A percentile compares a stretch with the other conserved stretches of the same genome.
Evolutionary conservation across 805 yeast species (phyloP).

Genomic region (Teunomyces funiuensis): DNA sequence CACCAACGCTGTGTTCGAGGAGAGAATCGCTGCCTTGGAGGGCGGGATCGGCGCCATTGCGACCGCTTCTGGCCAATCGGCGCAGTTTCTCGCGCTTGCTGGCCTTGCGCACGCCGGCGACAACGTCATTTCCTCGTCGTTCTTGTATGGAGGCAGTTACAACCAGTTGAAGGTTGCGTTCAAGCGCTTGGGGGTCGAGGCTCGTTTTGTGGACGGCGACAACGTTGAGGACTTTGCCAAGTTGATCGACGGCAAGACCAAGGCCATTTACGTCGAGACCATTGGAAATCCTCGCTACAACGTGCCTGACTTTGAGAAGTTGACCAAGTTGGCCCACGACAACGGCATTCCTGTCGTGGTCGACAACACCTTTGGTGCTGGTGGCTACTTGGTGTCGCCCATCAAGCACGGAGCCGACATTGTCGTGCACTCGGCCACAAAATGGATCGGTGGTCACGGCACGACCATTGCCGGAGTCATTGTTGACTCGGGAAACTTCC

Average conservation of each 20-base stretch:
- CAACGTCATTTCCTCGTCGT: constrained; percentile 84
- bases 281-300: constrained; percentile 93
- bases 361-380: constrained; percentile 97
- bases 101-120: constrained; percentile 87
- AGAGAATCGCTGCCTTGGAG: constrained; percentile 89
- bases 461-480: constrained; percentile 91
- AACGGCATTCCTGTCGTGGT: constrained; percentile 88
- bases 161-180: constrained; percentile 93
- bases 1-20: constrained; percentile 86
- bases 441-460: constrained; percentile 98
- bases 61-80: constrained; percentile 94
- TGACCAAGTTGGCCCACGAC: constrained; percentile 75
- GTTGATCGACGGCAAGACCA: constrained; percentile 78
- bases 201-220: constrained; percentile 84
- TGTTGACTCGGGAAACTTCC: constrained; percentile 89
- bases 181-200: constrained; percentile 83
- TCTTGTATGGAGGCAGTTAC: constrained; percentile 92
- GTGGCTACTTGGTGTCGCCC: constrained; percentile 85
- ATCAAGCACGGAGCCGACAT: constrained; percentile 89
- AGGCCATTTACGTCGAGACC: constrained; percentile 85
- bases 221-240: constrained; percentile 69
- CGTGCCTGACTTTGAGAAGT: constrained; percentile 84
- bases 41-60: constrained; percentile 91
- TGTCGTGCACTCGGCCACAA: constrained; percentile 91
- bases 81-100: constrained; percentile 81